Conservation (phyloP, 108 stramenopile species). For the Heterococcus sp. region DNA sequence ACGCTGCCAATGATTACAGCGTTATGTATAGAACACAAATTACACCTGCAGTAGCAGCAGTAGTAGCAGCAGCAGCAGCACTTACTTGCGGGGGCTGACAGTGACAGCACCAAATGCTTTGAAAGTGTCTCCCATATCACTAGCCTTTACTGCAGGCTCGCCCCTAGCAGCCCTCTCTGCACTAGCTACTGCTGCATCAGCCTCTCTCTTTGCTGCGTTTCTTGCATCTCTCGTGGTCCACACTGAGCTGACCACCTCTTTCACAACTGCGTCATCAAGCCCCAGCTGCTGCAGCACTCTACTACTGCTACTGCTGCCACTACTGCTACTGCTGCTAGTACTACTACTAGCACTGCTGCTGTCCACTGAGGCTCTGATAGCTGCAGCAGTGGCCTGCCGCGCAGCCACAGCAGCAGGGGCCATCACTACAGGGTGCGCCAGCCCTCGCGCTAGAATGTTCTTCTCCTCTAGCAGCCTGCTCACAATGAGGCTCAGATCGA, state of each 20-base stretch:
- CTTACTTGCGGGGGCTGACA: slow-evolving; percentile 11
- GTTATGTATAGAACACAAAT: no score
- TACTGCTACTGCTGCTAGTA: not conserved
- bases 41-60: no score
- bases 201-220: not conserved
- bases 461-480: slow-evolving; percentile 1
- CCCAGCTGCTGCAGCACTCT: no score
- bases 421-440: slow-evolving; percentile 7
- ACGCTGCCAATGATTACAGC: no score
- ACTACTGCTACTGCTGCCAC: not conserved
- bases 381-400: no score
- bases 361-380: no score
- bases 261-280: no score
- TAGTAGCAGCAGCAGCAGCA: no score
- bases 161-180: not conserved
- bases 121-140: not conserved
- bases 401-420: not conserved
- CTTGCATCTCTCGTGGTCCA: no score
- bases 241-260: no score
- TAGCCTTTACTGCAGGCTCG: not conserved
- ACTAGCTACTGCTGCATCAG: not conserved
- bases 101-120: slow-evolving; percentile 13
- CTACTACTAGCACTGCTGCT: no score
- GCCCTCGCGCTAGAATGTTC: not conserved
- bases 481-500: slow-evolving; percentile 15